phyloP scores from a whole-genome alignment of 495 filamentous ascomycete genomes.

The Neurospora sp. region DNA sequence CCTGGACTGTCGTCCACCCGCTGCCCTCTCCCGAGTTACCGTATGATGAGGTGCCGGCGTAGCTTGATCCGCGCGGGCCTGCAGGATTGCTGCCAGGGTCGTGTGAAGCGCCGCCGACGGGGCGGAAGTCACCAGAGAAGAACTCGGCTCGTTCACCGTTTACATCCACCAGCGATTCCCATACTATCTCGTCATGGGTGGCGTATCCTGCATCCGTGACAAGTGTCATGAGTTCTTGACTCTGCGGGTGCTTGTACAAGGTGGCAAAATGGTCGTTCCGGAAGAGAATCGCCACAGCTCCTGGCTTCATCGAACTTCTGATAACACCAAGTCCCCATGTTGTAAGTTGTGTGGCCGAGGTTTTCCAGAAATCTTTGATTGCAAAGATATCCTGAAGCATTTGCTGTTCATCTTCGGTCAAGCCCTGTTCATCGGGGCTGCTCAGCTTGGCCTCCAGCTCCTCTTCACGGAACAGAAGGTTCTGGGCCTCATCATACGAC shows the following conservation, averaged over 20 bases:
- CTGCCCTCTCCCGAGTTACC: slow-evolving; percentile 14
- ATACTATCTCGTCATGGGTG: slow-evolving; percentile 82
- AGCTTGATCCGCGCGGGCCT: neutral
- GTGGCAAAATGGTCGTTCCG: slow-evolving; percentile 96
- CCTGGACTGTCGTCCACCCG: slow-evolving; percentile 43
- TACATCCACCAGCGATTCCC: slow-evolving; percentile 86
- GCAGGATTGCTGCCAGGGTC: slow-evolving; percentile 12
- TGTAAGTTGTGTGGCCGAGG: slow-evolving; percentile 80
- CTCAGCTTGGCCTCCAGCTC: slow-evolving; percentile 75
- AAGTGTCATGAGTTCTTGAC: slow-evolving; percentile 59
- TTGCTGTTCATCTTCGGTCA: slow-evolving; percentile 56
- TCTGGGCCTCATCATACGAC: slow-evolving; percentile 85
- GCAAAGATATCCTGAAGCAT: slow-evolving; percentile 67
- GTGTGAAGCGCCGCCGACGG: slow-evolving; percentile 51
- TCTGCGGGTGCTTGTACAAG: slow-evolving; percentile 69
- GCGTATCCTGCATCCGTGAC: slow-evolving; percentile 92
- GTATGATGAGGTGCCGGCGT: neutral
- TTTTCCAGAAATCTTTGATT: slow-evolving; percentile 71
- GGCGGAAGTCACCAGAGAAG: slow-evolving; percentile 81
- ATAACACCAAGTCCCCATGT: slow-evolving; percentile 68
- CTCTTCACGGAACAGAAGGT: slow-evolving; percentile 76
- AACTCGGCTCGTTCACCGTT: slow-evolving; percentile 76
- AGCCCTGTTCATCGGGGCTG: slow-evolving; percentile 30
- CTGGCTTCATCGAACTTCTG: slow-evolving; percentile 51
- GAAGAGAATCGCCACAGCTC: slow-evolving; percentile 79